Evolutionary conservation across 768 basidiomycete species (phyloP).

Genomic region (Naganishia randhawae): DNA sequence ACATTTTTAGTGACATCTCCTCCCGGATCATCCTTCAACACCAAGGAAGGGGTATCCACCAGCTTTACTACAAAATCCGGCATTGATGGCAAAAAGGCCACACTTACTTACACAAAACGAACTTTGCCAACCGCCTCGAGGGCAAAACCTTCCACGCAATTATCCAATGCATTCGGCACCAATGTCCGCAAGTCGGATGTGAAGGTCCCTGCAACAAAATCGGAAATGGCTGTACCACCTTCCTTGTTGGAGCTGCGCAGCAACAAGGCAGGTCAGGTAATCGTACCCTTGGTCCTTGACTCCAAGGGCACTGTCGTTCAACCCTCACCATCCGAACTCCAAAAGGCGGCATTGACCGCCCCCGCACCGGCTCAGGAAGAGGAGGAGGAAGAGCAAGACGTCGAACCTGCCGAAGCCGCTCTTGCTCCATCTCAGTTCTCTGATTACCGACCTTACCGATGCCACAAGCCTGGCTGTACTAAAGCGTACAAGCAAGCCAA

Average conservation of each 20-base stretch:
- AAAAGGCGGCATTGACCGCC: conserved; percentile 19
- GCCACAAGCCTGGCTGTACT: conserved; percentile 91
- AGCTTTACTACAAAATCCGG: conserved; percentile 22
- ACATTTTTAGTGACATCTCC: conserved; percentile 27
- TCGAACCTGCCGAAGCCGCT: conserved; percentile 13
- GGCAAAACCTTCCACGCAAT: conserved; percentile 5
- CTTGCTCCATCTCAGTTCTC: conserved; percentile 46
- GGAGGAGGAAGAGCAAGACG: conserved; percentile 16
- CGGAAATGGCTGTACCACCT: conserved; percentile 23
- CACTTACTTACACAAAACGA: conserved; percentile 18
- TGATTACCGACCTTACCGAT: conserved; percentile 54
- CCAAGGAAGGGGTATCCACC: conserved; percentile 17
- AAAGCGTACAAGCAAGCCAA: conserved; percentile 96
- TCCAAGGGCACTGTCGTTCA: conserved; percentile 6
- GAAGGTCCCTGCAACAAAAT: conserved; percentile 2
- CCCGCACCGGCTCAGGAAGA: conserved; percentile 15
- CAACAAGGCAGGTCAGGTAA: conserved; percentile 15
- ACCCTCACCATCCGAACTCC: conserved; percentile 1
- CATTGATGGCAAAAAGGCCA: conserved; percentile 25
- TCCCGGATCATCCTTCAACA: conserved; percentile 21
- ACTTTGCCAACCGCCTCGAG: conserved; percentile 11
- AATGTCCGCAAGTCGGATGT: conserved; percentile 16
- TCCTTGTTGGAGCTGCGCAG: conserved; percentile 19
- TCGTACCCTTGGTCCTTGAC: conserved; percentile 19
- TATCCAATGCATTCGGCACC: conserved; percentile 24